A percentile compares a stretch with the other conserved stretches of the same genome.
These are phyloP conservation scores for Skeletonema costatum DNA, from an alignment of 108 stramenopile species.

Conservation along the genomic window DNA sequence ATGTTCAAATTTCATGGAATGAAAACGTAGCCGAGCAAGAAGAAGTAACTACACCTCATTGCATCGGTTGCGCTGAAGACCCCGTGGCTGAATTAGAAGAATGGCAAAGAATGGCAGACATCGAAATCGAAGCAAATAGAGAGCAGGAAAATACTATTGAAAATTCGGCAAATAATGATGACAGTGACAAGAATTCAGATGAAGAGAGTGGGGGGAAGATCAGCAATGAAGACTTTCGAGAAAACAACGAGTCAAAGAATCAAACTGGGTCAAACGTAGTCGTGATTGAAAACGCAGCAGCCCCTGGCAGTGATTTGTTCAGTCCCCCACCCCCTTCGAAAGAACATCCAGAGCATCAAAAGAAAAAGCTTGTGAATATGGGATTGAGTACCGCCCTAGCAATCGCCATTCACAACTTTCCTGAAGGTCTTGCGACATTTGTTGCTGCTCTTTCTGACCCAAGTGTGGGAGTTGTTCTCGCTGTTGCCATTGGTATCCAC, in stretches of 20 bases:
- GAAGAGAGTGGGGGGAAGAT: conserved; percentile 8
- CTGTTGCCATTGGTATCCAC: conserved; percentile 89
- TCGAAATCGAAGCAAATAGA: conserved; percentile 14
- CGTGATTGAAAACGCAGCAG: conserved; percentile 23
- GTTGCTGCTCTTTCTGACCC: conserved; percentile 78
- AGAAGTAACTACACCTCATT: conserved; percentile 18
- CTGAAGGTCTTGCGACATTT: conserved; percentile 91
- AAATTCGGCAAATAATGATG: conserved; percentile 17
- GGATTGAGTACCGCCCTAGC: conserved; percentile 79
- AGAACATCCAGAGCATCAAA: neutral
- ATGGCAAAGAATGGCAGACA: conserved; percentile 40
- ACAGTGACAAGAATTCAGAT: conserved; percentile 5
- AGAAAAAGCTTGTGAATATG: conserved; percentile 51
- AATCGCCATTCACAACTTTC: conserved; percentile 90
- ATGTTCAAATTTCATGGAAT: conserved; percentile 7
- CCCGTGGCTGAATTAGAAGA: conserved; percentile 46
- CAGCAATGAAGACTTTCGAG: conserved; percentile 11
- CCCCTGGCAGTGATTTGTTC: neutral
- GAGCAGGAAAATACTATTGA: conserved; percentile 6
- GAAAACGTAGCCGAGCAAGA: neutral
- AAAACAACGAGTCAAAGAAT: neutral
- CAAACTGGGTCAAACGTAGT: conserved; percentile 9
- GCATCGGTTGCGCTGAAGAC: conserved; percentile 42
- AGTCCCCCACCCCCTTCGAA: neutral
- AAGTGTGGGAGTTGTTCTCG: conserved; percentile 72